Evolutionary conservation across 768 basidiomycete genomes (phyloP).

Genomic region (Boletus sp.): DNA sequence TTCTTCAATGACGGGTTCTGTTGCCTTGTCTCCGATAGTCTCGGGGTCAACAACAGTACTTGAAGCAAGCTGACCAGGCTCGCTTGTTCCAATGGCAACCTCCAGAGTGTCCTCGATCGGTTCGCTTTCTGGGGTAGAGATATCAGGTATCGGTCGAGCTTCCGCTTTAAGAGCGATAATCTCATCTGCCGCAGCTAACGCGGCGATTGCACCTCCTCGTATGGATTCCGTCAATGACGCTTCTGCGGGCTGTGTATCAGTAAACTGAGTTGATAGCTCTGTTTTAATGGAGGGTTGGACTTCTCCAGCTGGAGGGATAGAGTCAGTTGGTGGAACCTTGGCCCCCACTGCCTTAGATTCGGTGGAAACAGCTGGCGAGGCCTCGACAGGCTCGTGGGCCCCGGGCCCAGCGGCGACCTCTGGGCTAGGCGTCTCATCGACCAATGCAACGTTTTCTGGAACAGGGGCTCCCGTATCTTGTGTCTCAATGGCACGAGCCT

Average conservation of each 20-base stretch:
- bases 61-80: not conserved
- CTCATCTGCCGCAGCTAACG: not conserved
- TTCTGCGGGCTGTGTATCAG: not conserved
- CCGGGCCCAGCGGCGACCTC: too few species aligned
- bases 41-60: not conserved
- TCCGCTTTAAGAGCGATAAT: not conserved
- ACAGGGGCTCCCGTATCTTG: not conserved
- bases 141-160: not conserved
- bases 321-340: not conserved
- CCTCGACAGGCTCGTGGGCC: too few species aligned
- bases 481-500: not conserved
- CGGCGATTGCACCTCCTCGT: conserved; percentile 2
- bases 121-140: not conserved
- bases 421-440: too few species aligned
- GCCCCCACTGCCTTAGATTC: not conserved
- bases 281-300: not conserved
- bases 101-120: not conserved
- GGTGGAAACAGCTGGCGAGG: not conserved
- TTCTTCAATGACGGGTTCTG: not conserved
- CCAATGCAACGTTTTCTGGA: not conserved
- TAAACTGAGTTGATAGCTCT: conserved; percentile 5
- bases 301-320: not conserved
- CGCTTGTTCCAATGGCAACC: not conserved
- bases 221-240: not conserved
- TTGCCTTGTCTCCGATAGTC: not conserved